Base-by-base conservation (phyloP, 345 rosid species). In the Mallotus nudiflorus region DNA sequence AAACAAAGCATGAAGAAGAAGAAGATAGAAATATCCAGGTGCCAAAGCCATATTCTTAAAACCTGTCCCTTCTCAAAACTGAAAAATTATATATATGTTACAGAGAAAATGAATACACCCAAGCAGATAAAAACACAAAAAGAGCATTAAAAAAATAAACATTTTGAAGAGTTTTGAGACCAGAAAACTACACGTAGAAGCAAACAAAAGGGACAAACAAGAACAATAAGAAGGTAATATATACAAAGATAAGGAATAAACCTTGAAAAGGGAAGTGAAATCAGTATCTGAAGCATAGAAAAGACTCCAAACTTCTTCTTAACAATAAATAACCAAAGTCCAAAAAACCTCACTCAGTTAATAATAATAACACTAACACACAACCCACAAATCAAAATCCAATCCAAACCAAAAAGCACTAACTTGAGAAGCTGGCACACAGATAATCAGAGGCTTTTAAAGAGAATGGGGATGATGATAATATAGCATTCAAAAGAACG, bases 181-280 rank as follows among this genome's bases (percentile, higher is more conserved):
- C 77, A 66, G 50, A 71, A 55, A 68, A 71, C 75, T 67, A 57
- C 68, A 73, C 68, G 59, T 18, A 65, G 73, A 77, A 61, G 73
- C 55, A 75, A 73, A 70, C 84, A 80, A 83, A 82, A 78, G 35
- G 48, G 33, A 78, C 73, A 72, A 63, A 37, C 75, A 35, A 73
- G 68, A 63, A 72, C 83, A 74, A 86, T n/a, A 77, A 68, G 75
- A 78, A 83, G 72, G 16, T 57, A 53, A 37, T 35, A 46, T 69
- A 75, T 57, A 56, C 62, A 77, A 75, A 74, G 82, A 74, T 89
- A 89, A 91, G 88, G 96, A 91, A 93, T 90, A 87, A 89, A 88
- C 97, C 82, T 89, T 85, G 93, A 88, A 87, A 92, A 80, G 86
- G 82, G 89, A 82, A 92, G 91, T 87, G 85, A 86, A 88, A 87